Base-by-base conservation (phyloP, 139 green algal species). In the Micractinium sp. region DNA sequence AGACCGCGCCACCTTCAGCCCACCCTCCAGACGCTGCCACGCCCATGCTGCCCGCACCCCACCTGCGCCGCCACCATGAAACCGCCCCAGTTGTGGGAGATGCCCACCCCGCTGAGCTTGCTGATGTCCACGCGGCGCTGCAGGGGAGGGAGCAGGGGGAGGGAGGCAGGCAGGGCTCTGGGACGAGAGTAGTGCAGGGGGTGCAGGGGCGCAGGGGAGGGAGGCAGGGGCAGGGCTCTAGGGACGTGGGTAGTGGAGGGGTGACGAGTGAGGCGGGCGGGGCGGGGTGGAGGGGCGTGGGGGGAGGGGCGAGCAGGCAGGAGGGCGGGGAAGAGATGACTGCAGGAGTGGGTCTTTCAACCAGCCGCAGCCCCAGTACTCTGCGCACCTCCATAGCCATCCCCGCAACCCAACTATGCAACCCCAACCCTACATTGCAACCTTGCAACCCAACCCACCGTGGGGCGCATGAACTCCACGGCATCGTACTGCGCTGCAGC, bases 111-210 rank as follows among this genome's bases (percentile, higher is more conserved):
- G 23, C 85, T 90, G 12, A 92, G 75, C 61, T 85, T 87, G 63
- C 71, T 87, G 33, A 92, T 90, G 87, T 92, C 89, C 36, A 92
- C 36, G 16, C 89, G 74, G 1, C 89, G 74, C 82, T 89, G 85
- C 85, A 81, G n/a, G 27, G 18, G 15, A 18, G 53, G 35, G 19
- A 16, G 41, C 53, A 25, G 78, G 29, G 25, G 1, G 20, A 31
- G 36, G 20, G 71, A 23, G 71, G 63, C 63, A 27, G 20, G 20
- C 63, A 27, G 20, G 60, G 15, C 60, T 14, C 15, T 16, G 15
- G 60, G 20, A 27, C 7, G 20, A 27, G 63, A 25, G 63, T 5
- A 5, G 14, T 71, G 20, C 63, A 23, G 63, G 18, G 63, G 2
- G 4, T 71, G 63, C 12, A 71, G 63, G 20, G 63, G 63, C 63